A percentile compares a stretch with the other conserved stretches of the same genome.
Evolutionary conservation across 352 stramenopile genomes (phyloP).

Genomic region (Thalassiosira allenii): DNA sequence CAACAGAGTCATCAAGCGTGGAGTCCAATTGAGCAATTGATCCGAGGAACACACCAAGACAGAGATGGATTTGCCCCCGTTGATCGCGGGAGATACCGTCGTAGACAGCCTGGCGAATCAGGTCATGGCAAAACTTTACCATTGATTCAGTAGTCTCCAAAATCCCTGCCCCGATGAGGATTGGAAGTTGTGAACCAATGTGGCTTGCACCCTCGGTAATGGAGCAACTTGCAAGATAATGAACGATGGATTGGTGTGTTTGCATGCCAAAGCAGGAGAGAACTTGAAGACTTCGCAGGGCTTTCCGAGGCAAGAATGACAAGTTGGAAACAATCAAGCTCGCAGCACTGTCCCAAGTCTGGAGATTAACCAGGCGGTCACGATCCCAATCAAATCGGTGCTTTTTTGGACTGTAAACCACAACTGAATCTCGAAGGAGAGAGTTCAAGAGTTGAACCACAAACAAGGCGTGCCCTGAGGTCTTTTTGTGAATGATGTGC

Average conservation of each 20-base stretch:
- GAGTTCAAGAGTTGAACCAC: slow-evolving; percentile 52
- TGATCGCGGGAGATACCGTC: neutral
- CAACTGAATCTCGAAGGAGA: slow-evolving; percentile 28
- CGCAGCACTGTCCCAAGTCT: slow-evolving; percentile 31
- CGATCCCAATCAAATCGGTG: slow-evolving; percentile 35
- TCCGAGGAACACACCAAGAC: slow-evolving; percentile 17
- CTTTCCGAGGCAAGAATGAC: slow-evolving; percentile 5
- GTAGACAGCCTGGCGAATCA: slow-evolving; percentile 29
- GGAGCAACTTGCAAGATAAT: slow-evolving; percentile 16
- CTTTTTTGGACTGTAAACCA: slow-evolving; percentile 35
- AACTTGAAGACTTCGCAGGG: slow-evolving; percentile 9
- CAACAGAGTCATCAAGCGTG: too few relatives aligned
- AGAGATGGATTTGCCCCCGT: slow-evolving; percentile 5
- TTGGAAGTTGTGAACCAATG: neutral
- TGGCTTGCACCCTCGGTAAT: neutral
- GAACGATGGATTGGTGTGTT: slow-evolving; percentile 6
- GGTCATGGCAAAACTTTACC: slow-evolving; percentile 23
- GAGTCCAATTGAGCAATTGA: neutral
- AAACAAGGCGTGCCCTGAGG: slow-evolving; percentile 43
- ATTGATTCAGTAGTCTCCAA: slow-evolving; percentile 7
- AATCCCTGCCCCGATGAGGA: slow-evolving; percentile 7
- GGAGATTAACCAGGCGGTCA: neutral
- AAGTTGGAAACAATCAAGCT: slow-evolving; percentile 44
- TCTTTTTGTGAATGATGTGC: slow-evolving; percentile 41
- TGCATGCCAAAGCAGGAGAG: slow-evolving; percentile 45